Evolutionary conservation across 768 basidiomycete species (phyloP), one percentile per base, ranked within the genome.

Genomic region (Hygrophorus russula): DNA sequence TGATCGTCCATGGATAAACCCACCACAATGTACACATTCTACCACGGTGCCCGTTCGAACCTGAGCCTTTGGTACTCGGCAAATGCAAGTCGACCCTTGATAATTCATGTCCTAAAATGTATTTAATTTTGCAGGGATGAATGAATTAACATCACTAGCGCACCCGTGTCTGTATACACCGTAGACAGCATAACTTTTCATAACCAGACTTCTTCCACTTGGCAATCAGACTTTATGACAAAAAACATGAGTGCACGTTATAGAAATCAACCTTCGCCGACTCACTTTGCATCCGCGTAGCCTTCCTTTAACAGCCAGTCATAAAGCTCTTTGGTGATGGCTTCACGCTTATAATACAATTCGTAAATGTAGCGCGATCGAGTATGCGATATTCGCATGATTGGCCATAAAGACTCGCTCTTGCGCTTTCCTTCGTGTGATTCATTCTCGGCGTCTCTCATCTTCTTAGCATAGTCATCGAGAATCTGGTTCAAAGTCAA

Each of bases 161-260:
- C 51, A 84, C 91, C 66, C 77, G 78, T 3, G 91, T 93, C 64
- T 97, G 94, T 44, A 99, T 97, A 61, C 96, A 99, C 36, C 96
- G 72, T 41, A 98, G 65, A 57, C 96, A 99, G 59, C 96, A 99
- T 5, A 99, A 70, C 60, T 98, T 99, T 65, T 98, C 96, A 60
- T 98, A 99, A 4, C 96, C 96, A 10, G 81, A 69, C 66, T 98
- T 99, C 71, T 97, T 98, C 96, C 96, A 99, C 62, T 99, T 99
- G 30, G 96, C 96, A 58, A 99, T 85, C 58, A 98, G 65, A 58
- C 93, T 98, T 51, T 19, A 31, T 38, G 49, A 42, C 31, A 31
- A 24, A 50, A 41, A 45, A 33, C 7, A 24, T 24, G 48, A 29
- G 24, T 37, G 28, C 44, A 20, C 31, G 44, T 11, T n/a, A 10